These are phyloP conservation scores for Globisporangium splendens DNA, from an alignment of 352 stramenopile genomes.

Conservation along the genomic window DNA sequence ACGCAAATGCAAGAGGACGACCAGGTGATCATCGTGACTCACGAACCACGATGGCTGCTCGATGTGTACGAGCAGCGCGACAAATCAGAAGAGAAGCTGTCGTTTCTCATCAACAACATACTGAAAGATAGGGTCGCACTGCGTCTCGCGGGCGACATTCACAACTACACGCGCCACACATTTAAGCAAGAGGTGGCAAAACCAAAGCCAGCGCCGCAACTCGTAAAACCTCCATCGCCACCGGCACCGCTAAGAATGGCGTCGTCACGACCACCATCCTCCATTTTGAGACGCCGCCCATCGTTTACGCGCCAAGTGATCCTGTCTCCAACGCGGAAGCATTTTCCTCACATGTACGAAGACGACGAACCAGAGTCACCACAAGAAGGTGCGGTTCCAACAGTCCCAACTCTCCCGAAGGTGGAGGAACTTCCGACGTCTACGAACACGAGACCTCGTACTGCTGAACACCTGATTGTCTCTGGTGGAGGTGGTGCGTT, in stretches of 20 bases:
- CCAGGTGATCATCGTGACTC: conserved; percentile 89
- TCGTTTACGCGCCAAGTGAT: conserved; percentile 18
- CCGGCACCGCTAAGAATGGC: conserved; percentile 13
- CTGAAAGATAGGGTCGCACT: conserved; percentile 72
- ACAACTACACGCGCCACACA: conserved; percentile 93
- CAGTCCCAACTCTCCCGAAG: background rate
- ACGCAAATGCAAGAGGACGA: conserved; percentile 78
- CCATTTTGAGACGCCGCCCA: conserved; percentile 6
- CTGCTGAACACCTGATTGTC: conserved; percentile 78
- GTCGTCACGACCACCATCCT: background rate
- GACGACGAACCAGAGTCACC: conserved; percentile 15
- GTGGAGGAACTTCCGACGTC: background rate
- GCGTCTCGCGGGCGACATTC: conserved; percentile 88
- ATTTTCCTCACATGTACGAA: conserved; percentile 78
- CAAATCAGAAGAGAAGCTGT: conserved; percentile 72
- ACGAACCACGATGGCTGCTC: conserved; percentile 91
- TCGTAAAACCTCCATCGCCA: background rate
- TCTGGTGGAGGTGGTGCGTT: conserved; percentile 88
- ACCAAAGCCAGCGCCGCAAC: background rate
- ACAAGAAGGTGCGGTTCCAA: background rate
- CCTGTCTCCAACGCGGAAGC: conserved; percentile 51
- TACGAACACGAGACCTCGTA: conserved; percentile 13
- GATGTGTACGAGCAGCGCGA: conserved; percentile 81
- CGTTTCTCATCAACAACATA: conserved; percentile 70
- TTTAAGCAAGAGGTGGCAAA: conserved; percentile 1